Conservation (phyloP, 2,329 filamentous ascomycete species). For the Pseudogymnoascus sp. region DNA sequence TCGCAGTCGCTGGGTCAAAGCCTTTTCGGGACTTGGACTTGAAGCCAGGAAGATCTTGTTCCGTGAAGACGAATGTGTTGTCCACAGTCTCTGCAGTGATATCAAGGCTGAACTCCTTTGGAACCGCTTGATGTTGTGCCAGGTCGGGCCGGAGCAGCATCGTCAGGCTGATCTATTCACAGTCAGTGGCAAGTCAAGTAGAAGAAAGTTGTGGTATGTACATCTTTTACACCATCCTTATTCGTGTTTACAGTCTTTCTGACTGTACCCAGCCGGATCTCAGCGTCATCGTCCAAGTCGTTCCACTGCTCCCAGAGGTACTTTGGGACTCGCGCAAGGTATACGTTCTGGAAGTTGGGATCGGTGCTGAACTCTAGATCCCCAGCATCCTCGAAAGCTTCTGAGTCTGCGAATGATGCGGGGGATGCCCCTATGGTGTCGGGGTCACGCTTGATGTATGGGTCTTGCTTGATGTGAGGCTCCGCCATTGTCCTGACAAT, state of each 20-base stretch:
- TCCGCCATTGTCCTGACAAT: slow-evolving; percentile 23
- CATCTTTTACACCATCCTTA: slow-evolving; percentile 43
- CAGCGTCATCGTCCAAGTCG: slow-evolving; percentile 68
- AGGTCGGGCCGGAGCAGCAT: slow-evolving; percentile 62
- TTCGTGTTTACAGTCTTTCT: slow-evolving; percentile 39
- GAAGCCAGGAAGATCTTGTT: slow-evolving; percentile 82
- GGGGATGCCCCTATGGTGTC: slow-evolving; percentile 36
- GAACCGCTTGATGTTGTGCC: slow-evolving; percentile 63
- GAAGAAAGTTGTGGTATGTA: slow-evolving; percentile 21
- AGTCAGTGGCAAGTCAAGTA: slow-evolving; percentile 6
- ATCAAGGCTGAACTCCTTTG: slow-evolving; percentile 80
- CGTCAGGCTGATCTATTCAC: slow-evolving; percentile 39
- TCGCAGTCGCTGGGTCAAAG: slow-evolving; percentile 47
- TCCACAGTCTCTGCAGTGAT: slow-evolving; percentile 58
- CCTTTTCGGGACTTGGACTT: slow-evolving; percentile 49
- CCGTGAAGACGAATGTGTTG: slow-evolving; percentile 88
- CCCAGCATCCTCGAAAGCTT: slow-evolving; percentile 61
- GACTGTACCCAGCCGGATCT: slow-evolving; percentile 74
- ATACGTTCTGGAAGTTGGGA: slow-evolving; percentile 39
- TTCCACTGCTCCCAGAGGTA: slow-evolving; percentile 76
- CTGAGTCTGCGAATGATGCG: slow-evolving; percentile 48
- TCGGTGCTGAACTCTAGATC: slow-evolving; percentile 49
- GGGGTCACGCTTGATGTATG: slow-evolving; percentile 42
- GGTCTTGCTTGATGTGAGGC: slow-evolving; percentile 41
- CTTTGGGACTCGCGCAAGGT: slow-evolving; percentile 70